Evolutionary conservation across 164 flowering plant genomes (phyloP).

Genomic region (Liriodendron chinense): DNA sequence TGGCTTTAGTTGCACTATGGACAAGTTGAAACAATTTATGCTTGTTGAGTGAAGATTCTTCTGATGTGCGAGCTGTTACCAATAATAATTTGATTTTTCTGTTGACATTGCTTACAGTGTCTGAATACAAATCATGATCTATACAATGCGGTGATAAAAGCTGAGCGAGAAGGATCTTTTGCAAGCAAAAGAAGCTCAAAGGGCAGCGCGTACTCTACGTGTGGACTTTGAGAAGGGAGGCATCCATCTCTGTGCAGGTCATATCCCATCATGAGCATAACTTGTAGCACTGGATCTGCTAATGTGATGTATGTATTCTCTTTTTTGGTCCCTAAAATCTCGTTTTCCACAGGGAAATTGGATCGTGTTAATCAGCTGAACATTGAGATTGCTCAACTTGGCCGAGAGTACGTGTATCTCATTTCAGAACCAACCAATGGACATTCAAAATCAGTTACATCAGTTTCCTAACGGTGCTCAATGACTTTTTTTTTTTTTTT

Average conservation of each 20-base stretch:
- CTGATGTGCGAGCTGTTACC: not conserved
- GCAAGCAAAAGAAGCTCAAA: conserved; percentile 63
- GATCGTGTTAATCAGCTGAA: conserved; percentile 71
- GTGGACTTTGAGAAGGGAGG: conserved; percentile 97
- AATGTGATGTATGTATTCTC: not conserved
- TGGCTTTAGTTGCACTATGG: no score
- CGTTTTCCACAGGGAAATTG: conserved; percentile 56
- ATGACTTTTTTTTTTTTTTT: not conserved
- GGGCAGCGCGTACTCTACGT: conserved; percentile 76
- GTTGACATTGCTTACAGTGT: conserved; percentile 43
- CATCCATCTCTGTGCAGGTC: conserved; percentile 80
- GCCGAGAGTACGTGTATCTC: conserved; percentile 62
- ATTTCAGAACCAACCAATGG: not conserved
- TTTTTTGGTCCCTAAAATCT: conserved; percentile 6
- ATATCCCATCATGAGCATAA: not conserved
- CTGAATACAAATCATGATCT: conserved; percentile 77
- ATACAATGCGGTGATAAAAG: conserved; percentile 76
- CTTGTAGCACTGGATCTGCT: not conserved
- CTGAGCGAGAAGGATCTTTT: conserved; percentile 56
- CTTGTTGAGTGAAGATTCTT: not conserved
- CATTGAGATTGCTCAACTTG: conserved; percentile 57
- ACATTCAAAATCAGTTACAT: not conserved
- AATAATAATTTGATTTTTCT: not conserved
- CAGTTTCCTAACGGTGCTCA: not conserved
- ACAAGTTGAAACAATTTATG: not conserved